These are phyloP conservation scores for Lactifluus echinatus DNA, from an alignment of 768 basidiomycete genomes.

Conservation along the genomic window DNA sequence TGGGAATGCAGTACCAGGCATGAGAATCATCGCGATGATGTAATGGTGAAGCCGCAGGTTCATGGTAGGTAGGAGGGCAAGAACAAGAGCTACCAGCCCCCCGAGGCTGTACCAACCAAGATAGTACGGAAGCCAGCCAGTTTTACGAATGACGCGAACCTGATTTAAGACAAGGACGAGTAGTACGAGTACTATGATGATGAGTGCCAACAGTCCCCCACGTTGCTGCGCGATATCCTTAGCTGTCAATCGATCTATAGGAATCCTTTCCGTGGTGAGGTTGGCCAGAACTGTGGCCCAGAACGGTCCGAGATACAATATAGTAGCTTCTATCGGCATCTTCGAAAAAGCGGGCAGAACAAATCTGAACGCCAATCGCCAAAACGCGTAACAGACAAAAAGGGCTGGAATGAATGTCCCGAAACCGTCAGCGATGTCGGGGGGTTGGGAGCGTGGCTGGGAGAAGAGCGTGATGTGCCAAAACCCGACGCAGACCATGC, in stretches of 20 bases:
- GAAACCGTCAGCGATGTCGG: constrained; percentile 64
- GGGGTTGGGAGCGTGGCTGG: constrained; percentile 58
- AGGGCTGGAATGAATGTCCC: constrained; percentile 68
- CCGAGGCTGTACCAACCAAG: constrained; percentile 63
- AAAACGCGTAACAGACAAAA: constrained; percentile 73
- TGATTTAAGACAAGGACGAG: constrained; percentile 61
- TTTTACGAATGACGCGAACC: constrained; percentile 72
- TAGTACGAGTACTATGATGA: constrained; percentile 59
- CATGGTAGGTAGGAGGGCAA: constrained; percentile 62
- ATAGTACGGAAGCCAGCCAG: constrained; percentile 76
- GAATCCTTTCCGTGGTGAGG: constrained; percentile 60
- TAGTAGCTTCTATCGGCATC: constrained; percentile 60
- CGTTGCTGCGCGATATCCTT: constrained; percentile 56
- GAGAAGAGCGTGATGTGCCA: constrained; percentile 82
- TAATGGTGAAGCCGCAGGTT: constrained; percentile 77
- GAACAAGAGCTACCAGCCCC: constrained; percentile 53
- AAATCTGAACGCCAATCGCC: constrained; percentile 68
- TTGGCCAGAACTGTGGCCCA: constrained; percentile 76
- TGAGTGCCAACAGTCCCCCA: constrained; percentile 59
- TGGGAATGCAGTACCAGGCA: constrained; percentile 75
- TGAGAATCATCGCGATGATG: constrained; percentile 61
- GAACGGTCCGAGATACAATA: constrained; percentile 69
- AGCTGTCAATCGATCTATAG: constrained; percentile 65
- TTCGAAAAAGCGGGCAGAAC: constrained; percentile 58
- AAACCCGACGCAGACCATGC: constrained; percentile 72